Percentiles rank a stretch among this genome's conserved stretches.
These are phyloP conservation scores for Aspergillus carbonarius DNA, from an alignment of 2,329 filamentous ascomycete species.

Conservation along the genomic window DNA sequence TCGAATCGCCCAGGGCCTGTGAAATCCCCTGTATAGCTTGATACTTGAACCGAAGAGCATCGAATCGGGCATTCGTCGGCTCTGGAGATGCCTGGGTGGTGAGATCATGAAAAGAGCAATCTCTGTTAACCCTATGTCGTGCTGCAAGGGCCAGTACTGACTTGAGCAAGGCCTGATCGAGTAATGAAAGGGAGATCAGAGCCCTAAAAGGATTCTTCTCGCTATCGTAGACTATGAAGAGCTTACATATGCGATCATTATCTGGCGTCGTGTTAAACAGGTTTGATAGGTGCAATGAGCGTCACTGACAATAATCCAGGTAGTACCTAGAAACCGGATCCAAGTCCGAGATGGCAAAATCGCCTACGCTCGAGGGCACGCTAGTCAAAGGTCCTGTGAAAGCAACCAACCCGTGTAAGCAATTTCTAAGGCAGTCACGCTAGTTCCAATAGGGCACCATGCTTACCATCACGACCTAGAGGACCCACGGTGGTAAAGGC, in stretches of 20 bases:
- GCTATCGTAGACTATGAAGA: constrained; percentile 38
- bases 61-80: constrained; percentile 21
- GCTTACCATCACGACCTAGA: neutral
- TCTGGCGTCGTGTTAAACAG: constrained; percentile 18
- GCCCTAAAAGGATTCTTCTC: constrained; percentile 34
- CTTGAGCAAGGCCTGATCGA: constrained; percentile 30
- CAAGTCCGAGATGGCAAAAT: constrained; percentile 14
- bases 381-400: neutral
- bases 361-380: constrained; percentile 17
- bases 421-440: neutral
- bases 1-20: constrained; percentile 16
- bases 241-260: constrained; percentile 35
- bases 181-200: constrained; percentile 31
- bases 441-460: neutral
- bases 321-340: constrained; percentile 29
- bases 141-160: constrained; percentile 35
- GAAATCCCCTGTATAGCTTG: constrained; percentile 35
- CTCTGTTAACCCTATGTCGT: constrained; percentile 33
- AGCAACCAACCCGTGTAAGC: neutral
- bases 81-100: constrained; percentile 2
- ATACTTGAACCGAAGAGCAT: constrained; percentile 36
- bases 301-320: constrained; percentile 33
- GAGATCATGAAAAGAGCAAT: constrained; percentile 21
- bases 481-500: neutral
- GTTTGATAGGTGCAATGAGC: neutral